Percentiles rank a stretch among this genome's conserved stretches.
Conservation (phyloP, 805 yeast genomes). For the Metschnikowia colocasiae region DNA sequence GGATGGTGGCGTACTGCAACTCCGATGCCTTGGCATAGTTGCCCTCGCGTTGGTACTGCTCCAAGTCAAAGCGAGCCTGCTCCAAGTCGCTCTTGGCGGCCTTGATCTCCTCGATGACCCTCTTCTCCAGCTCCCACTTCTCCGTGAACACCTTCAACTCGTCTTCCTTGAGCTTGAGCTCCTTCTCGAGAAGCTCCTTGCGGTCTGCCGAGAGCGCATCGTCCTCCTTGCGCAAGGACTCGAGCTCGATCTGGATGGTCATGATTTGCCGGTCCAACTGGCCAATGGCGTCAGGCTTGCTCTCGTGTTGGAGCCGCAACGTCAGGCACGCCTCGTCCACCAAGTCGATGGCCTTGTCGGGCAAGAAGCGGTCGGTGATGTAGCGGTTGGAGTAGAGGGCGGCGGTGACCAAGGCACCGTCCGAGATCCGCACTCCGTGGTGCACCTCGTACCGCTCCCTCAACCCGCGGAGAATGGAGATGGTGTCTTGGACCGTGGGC, state of each 20-base stretch:
- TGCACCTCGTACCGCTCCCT: slow-evolving; percentile 95
- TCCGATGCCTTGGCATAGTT: slow-evolving; percentile 87
- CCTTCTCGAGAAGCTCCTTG: slow-evolving; percentile 65
- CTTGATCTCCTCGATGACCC: slow-evolving; percentile 72
- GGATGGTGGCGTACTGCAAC: slow-evolving; percentile 82
- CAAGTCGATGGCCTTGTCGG: slow-evolving; percentile 95
- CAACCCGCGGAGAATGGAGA: slow-evolving; percentile 86
- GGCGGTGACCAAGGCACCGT: slow-evolving; percentile 89
- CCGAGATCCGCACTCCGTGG: slow-evolving; percentile 94
- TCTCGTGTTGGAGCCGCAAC: slow-evolving; percentile 88
- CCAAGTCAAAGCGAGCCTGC: slow-evolving; percentile 77
- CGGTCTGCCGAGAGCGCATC: slow-evolving; percentile 81
- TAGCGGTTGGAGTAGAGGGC: slow-evolving; percentile 87
- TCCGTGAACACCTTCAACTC: slow-evolving; percentile 71
- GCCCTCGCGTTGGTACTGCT: slow-evolving; percentile 77
- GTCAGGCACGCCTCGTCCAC: slow-evolving; percentile 98
- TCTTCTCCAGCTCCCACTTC: slow-evolving; percentile 83
- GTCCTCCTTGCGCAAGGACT: slow-evolving; percentile 88
- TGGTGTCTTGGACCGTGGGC: slow-evolving; percentile 87
- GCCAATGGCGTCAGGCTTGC: slow-evolving; percentile 92
- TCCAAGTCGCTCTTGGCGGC: slow-evolving; percentile 79
- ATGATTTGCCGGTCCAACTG: slow-evolving; percentile 82
- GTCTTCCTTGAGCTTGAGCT: slow-evolving; percentile 55
- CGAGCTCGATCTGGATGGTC: slow-evolving; percentile 94
- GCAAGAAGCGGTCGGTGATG: slow-evolving; percentile 85